Base-by-base conservation (phyloP, 1,139 yeast species). In the Nakaseomyces kungkrabaensis region DNA sequence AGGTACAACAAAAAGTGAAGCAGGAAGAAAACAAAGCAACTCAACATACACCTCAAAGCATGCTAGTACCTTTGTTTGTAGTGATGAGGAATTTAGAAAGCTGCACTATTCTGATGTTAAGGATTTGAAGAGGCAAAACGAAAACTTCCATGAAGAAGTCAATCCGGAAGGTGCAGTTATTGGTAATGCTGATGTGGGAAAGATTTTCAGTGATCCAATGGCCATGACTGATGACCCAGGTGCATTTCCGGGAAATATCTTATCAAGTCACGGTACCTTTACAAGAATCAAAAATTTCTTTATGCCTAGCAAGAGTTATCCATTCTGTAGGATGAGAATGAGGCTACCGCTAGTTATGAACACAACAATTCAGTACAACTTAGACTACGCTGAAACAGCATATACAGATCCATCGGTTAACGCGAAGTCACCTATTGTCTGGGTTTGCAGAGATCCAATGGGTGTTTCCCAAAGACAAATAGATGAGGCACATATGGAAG, bases 401-500 rank as follows among this genome's bases (percentile, higher is more conserved):
- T 85, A 81, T 60, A 76, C 78, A 46, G 80, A 79, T 61, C 89
- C 90, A 24, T 76, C 76, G 50, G 81, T 84, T 36, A 70, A 70
- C 26, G 82, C 79, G 43, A 74, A 72, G 33, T 81, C 77, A 56
- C 87, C 88, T 13, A 77, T 77, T 44, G 72, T 83, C 48, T 85
- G 94, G 94, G 71, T 82, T 55, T 80, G 85, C 42, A 73, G 68
- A 54, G 94, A 85, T 66, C 75, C 78, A 29, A 70, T 83, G 77
- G 92, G 92, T 24, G 73, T 85, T 44, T 78, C 87, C 4, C 76
- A 73, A 50, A 74, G 75, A 52, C 82, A 80, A 62, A 80, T 81
- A 60, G 72, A 72, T 45, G 75, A 78, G 58, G 75, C 87, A n/a
- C 62, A 71, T 34, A 80, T 76, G 44, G 69, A 75, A 43, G 61